Evolutionary conservation across 495 filamentous ascomycete species (phyloP).

Genomic region (Echria macrotheca): DNA sequence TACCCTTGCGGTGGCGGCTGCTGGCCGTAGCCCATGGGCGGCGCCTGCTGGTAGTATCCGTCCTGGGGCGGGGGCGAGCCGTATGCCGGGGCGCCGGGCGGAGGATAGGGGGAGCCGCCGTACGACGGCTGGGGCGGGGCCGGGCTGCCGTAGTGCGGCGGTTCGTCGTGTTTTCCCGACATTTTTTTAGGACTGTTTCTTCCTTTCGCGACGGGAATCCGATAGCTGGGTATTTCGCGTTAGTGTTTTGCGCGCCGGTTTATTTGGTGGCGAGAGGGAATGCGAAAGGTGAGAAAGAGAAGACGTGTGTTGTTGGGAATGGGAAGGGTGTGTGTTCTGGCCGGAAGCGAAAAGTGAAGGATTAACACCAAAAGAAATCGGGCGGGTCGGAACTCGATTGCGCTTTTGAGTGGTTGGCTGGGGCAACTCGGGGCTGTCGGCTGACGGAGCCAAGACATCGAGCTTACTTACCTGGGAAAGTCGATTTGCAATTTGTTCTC

Average conservation of each 20-base stretch:
- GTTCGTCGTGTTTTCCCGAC: slow-evolving; percentile 37
- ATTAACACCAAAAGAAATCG: background rate
- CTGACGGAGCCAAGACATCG: no score
- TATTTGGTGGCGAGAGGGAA: no score
- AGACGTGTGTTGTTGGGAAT: background rate
- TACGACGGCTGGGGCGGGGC: slow-evolving; percentile 15
- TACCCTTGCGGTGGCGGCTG: slow-evolving; percentile 19
- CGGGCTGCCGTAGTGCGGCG: slow-evolving; percentile 34
- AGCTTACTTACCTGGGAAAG: no score
- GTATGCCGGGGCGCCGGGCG: slow-evolving; percentile 7
- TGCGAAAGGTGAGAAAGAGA: background rate
- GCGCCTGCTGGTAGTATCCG: slow-evolving; percentile 33
- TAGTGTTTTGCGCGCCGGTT: no score
- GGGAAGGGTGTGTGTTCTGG: background rate
- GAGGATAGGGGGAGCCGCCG: slow-evolving; percentile 7
- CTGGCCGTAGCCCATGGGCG: slow-evolving; percentile 40
- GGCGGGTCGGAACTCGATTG: no score
- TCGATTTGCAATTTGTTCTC: no score
- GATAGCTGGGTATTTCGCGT: no score
- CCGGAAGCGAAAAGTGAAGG: background rate
- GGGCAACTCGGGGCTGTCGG: no score
- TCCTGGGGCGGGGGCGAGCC: slow-evolving; percentile 7
- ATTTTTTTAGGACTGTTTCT: no score
- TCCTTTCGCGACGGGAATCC: no score
- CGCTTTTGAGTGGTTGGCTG: no score